phyloP scores from a whole-genome alignment of 1,284 basidiomycete species.

The Marasmius oreades region DNA sequence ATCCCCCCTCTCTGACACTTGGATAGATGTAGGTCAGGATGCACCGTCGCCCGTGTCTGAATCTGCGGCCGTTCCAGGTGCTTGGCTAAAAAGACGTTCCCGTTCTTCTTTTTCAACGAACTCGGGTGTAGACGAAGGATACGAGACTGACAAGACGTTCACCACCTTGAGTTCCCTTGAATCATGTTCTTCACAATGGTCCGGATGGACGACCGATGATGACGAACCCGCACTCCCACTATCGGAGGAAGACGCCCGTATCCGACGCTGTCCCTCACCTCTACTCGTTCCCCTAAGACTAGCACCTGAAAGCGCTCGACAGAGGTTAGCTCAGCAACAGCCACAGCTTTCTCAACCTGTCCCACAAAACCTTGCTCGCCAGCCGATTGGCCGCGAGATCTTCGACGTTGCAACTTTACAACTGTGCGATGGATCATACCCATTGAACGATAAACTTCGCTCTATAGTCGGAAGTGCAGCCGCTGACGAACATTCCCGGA shows the following conservation, averaged over 20 bases:
- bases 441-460: conserved; percentile 23
- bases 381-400: conserved; percentile 19
- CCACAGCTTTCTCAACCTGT: neutral
- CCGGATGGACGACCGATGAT: conserved; percentile 31
- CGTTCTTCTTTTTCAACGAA: conserved; percentile 14
- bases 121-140: conserved; percentile 20
- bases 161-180: conserved; percentile 50
- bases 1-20: neutral
- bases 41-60: neutral
- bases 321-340: neutral
- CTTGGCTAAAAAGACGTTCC: conserved; percentile 14
- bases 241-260: conserved; percentile 19
- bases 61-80: conserved; percentile 12
- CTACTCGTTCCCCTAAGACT: conserved; percentile 20
- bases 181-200: conserved; percentile 19
- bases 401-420: conserved; percentile 36
- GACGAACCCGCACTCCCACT: conserved; percentile 20
- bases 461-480: conserved; percentile 27
- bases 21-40: neutral
- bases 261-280: conserved; percentile 29
- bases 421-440: conserved; percentile 46
- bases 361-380: conserved; percentile 16
- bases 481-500: conserved; percentile 16
- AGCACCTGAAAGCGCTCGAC: conserved; percentile 11
- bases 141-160: conserved; percentile 31